phyloP scores from a whole-genome alignment of 495 filamentous ascomycete genomes.

The Aspergillus diversus region DNA sequence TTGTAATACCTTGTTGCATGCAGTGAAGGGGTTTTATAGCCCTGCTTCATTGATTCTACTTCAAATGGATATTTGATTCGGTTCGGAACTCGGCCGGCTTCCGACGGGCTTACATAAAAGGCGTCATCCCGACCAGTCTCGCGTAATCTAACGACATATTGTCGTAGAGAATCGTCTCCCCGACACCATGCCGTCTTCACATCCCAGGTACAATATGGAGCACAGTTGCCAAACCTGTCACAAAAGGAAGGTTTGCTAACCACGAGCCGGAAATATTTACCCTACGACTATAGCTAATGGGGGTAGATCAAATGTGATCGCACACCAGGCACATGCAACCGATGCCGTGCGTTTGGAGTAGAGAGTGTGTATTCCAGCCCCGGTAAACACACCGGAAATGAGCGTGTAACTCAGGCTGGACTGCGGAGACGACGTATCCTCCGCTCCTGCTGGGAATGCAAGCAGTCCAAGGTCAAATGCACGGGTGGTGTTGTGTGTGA shows the following conservation, averaged over 20 bases:
- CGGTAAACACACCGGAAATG: neutral
- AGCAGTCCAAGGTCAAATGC: neutral
- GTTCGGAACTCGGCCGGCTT: too few relatives aligned
- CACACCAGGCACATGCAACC: neutral
- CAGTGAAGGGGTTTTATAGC: too few relatives aligned
- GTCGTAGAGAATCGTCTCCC: too few relatives aligned
- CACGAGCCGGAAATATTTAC: neutral
- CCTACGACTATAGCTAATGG: neutral
- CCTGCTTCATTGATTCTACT: too few relatives aligned
- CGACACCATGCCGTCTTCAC: neutral
- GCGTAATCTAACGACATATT: too few relatives aligned
- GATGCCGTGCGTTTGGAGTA: neutral
- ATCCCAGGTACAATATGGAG: neutral
- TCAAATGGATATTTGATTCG: too few relatives aligned
- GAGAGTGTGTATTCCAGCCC: neutral
- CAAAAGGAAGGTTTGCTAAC: neutral
- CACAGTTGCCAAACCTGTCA: neutral
- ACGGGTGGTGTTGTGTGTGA: neutral
- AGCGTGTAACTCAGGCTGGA: neutral
- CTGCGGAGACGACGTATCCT: neutral
- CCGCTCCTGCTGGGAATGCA: neutral
- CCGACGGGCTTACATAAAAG: too few relatives aligned
- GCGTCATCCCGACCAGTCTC: too few relatives aligned
- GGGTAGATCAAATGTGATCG: conserved; percentile 1
- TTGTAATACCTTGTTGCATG: too few relatives aligned